Percentiles rank a stretch among this genome's conserved stretches.
Conservation (phyloP, 2,329 filamentous ascomycete species). For the Fusarium sp. region DNA sequence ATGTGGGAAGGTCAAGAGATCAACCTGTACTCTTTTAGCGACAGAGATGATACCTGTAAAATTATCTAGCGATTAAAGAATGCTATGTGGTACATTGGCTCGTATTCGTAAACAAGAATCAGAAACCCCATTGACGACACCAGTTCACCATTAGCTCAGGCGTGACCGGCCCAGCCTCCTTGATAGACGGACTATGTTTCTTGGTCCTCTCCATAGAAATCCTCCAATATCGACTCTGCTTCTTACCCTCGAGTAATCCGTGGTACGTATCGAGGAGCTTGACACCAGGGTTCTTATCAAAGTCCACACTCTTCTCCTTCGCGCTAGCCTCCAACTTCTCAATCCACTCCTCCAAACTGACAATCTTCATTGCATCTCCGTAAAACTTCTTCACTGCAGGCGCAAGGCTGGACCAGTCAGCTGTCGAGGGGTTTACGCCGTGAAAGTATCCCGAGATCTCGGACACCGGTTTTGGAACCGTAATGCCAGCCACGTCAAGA, state of each 20-base stretch:
- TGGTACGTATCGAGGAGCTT: constrained; percentile 13
- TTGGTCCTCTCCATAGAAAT: not conserved
- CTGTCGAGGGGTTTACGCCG: not conserved
- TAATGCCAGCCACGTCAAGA: not conserved
- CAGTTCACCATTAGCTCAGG: not conserved
- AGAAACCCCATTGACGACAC: constrained; percentile 15
- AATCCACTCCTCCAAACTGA: not conserved
- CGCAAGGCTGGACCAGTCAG: not conserved
- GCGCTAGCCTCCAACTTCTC: not conserved
- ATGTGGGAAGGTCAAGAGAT: no score
- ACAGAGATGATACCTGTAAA: not conserved
- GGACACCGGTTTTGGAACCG: accelerated
- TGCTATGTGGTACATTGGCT: not conserved
- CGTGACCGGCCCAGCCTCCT: not conserved
- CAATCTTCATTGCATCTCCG: not conserved
- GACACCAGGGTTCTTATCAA: not conserved
- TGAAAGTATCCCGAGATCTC: constrained; percentile 16
- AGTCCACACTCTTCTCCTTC: not conserved
- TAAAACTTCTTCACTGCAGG: not conserved
- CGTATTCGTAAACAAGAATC: not conserved
- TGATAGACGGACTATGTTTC: not conserved
- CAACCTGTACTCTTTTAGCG: not conserved
- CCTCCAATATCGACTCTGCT: not conserved
- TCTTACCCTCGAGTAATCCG: not conserved
- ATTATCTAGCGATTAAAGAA: no score